Base-by-base conservation (phyloP, 179 eudicot species). In the Beta corolliflora region DNA sequence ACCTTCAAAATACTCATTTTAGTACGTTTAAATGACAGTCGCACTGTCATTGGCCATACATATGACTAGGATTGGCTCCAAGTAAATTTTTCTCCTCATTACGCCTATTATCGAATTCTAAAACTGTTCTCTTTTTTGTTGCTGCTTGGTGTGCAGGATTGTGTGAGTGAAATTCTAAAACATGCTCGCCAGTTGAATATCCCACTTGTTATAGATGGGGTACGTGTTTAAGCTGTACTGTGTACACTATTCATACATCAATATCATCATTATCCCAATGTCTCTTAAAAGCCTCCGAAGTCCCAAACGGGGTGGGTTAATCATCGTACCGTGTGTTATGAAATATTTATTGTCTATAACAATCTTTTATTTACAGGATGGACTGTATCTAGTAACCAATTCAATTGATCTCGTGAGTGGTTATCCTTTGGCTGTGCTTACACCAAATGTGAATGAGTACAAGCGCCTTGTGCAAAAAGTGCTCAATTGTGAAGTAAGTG, bases 191-290 rank as follows among this genome's bases (percentile, higher is more conserved):
- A 87, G 61, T 82, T 90, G 77, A 92, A 89, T 80, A 85, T 91
- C 71, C 97, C 99, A 75, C 90, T 97, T 85, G 96, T 97, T 84
- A 89, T 97, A 79, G 99, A 97, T 66, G 99, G 97, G 92, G 99
- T 97, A 89, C 75, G 96, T 79, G 58, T 56, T 70, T n/a, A 29
- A 53, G 45, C 31, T 48, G 70, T 46, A 5, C 9, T 8, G 50
- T 70, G 41, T 64, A 64, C 76, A 14, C 76, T 25, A 23, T 23
- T 13, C 3, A 54, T 4, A 29, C 63, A 66, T 29, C 21, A 58
- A 58, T 16, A 58, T 13, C 21, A 58, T 3, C 16, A 13, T 58
- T 58, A 58, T 19, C 63, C 63, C 8, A 3, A 14, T 67, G 71
- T 12, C 0, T 1, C 15, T 7, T 0, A 18, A 70, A 6, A 70